Percentiles rank a stretch among this genome's conserved stretches.
Evolutionary conservation across 805 yeast genomes (phyloP).

Genomic region (Starmerella asiatica): DNA sequence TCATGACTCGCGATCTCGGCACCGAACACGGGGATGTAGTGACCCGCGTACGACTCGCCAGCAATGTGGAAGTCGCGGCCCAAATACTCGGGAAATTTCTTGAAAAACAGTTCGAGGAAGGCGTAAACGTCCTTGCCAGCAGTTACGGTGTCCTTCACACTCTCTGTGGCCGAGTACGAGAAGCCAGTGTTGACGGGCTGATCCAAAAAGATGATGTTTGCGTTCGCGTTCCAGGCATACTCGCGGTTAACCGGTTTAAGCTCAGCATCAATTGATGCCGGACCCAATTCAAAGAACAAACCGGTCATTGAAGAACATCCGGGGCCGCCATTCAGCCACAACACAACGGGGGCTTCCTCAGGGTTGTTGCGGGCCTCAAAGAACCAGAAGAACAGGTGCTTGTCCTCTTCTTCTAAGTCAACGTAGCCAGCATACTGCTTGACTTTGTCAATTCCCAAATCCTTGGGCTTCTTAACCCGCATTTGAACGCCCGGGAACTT

Average conservation of each 20-base stretch:
- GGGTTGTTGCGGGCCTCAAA: constrained; percentile 86
- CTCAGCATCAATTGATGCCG: constrained; percentile 50
- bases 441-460: constrained; percentile 66
- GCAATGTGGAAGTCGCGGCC: constrained; percentile 62
- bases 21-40: constrained; percentile 83
- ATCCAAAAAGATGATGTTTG: constrained; percentile 73
- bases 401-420: constrained; percentile 67
- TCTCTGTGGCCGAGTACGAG: constrained; percentile 42
- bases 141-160: constrained; percentile 58
- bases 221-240: constrained; percentile 71
- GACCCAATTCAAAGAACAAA: constrained; percentile 74
- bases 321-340: constrained; percentile 93
- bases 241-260: constrained; percentile 57
- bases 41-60: constrained; percentile 86
- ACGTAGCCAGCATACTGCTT: constrained; percentile 77
- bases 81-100: constrained; percentile 50
- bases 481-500: constrained; percentile 28
- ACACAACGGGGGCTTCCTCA: constrained; percentile 64
- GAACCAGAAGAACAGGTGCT: constrained; percentile 75
- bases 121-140: constrained; percentile 78
- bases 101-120: constrained; percentile 64
- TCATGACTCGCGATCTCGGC: constrained; percentile 57
- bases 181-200: constrained; percentile 83
- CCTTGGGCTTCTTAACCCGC: constrained; percentile 52
- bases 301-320: constrained; percentile 88